Evolutionary conservation across 208 protist genomes (phyloP).

Genomic region (Acanthamoeba polyphaga): DNA sequence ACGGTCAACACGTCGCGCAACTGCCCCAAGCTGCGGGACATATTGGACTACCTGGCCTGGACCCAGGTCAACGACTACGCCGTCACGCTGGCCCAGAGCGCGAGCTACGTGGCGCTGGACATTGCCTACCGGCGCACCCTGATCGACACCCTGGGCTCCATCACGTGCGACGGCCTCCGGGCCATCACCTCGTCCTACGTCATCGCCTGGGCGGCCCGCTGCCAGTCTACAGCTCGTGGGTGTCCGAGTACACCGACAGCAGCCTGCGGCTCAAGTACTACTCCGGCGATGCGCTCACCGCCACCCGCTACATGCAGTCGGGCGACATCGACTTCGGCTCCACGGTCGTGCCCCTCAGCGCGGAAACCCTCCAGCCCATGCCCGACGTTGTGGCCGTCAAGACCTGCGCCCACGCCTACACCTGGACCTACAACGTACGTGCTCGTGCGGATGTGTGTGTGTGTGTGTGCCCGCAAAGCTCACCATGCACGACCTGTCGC

Average conservation of each 20-base stretch:
- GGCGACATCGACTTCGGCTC: conserved; percentile 13
- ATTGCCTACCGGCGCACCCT: conserved; percentile 22
- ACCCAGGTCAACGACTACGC: conserved; percentile 40
- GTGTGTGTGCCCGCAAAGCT: not conserved
- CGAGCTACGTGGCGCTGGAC: not conserved
- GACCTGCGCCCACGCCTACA: conserved; percentile 29
- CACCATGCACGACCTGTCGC: not conserved
- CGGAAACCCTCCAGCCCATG: not conserved
- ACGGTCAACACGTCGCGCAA: not conserved
- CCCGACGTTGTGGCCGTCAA: conserved; percentile 14
- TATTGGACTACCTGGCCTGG: conserved; percentile 3
- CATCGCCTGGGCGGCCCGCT: not conserved
- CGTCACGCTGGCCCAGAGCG: not conserved
- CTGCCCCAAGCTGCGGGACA: not conserved
- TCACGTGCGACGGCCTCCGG: not conserved
- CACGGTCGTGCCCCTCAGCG: not conserved
- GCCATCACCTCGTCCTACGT: not conserved
- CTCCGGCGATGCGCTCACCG: conserved; percentile 1
- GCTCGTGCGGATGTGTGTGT: not conserved
- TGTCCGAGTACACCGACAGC: conserved; percentile 9
- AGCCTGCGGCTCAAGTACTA: conserved; percentile 15
- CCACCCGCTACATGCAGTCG: conserved; percentile 16
- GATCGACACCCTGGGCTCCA: conserved; percentile 45
- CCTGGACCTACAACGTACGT: conserved; percentile 4
- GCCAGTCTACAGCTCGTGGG: conserved; percentile 45